Conservation (phyloP, 441 rosid species). For the Theobroma grandiflorum region DNA sequence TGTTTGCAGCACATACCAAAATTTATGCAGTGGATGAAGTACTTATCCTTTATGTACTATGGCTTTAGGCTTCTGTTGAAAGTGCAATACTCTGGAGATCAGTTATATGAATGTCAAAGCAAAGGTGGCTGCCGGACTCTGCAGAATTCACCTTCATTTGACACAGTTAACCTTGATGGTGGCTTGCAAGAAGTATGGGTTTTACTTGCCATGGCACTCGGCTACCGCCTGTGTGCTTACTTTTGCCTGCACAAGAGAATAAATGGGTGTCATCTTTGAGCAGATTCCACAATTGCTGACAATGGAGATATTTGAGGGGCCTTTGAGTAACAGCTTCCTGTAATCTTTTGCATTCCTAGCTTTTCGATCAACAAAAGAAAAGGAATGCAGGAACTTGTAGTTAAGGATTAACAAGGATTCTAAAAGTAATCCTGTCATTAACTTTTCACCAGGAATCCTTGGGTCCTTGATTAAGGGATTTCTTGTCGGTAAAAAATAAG, state of each 20-base stretch:
- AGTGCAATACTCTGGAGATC: constrained; percentile 79
- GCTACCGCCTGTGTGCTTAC: constrained; percentile 73
- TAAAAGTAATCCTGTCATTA: neutral
- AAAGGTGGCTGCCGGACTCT: constrained; percentile 71
- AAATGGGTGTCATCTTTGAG: constrained; percentile 64
- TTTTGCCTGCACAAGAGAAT: constrained; percentile 77
- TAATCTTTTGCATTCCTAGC: neutral
- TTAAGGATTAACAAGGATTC: neutral
- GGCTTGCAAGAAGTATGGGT: constrained; percentile 93
- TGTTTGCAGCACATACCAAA: constrained; percentile 84
- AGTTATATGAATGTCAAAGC: constrained; percentile 76
- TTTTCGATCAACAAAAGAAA: neutral
- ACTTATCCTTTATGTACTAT: constrained; percentile 85
- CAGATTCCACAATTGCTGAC: neutral
- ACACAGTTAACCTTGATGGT: constrained; percentile 75
- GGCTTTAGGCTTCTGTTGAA: constrained; percentile 88
- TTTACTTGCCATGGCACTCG: constrained; percentile 81
- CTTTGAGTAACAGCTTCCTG: neutral
- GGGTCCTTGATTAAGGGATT: neutral
- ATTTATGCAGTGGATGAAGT: constrained; percentile 92
- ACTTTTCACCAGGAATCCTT: neutral
- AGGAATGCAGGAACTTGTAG: neutral
- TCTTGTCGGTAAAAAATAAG: neutral
- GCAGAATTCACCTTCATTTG: constrained; percentile 86
- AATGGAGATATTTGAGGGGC: neutral